Conservation (phyloP, 768 basidiomycete species). For the Hypsizygus marmoreus region DNA sequence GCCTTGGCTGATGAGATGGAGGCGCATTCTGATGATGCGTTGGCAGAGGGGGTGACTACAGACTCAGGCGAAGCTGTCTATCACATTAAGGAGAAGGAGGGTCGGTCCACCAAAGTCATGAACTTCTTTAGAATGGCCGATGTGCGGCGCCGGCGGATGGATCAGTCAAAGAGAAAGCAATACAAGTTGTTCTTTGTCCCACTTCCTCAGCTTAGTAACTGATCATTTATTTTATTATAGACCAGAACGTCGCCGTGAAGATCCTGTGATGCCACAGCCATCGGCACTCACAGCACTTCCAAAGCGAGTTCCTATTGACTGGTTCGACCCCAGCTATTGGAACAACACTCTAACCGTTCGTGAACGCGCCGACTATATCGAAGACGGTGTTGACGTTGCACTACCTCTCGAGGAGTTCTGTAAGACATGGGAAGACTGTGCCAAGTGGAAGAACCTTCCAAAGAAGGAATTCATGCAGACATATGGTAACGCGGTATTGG, state of each 20-base stretch:
- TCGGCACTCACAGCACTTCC: constrained; percentile 9
- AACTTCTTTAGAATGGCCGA: constrained; percentile 10
- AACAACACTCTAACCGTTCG: constrained; percentile 16
- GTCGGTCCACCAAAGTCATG: constrained; percentile 1
- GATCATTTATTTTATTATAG: constrained; percentile 1
- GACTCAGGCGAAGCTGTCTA: constrained; percentile 1
- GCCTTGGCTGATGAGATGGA: constrained; percentile 6
- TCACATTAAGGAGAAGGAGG: constrained; percentile 13
- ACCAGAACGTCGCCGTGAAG: constrained; percentile 3
- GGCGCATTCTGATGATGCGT: constrained; percentile 11
- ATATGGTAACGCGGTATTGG: constrained; percentile 23
- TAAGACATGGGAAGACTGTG: background rate
- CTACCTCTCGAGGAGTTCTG: constrained; percentile 13
- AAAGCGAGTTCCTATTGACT: constrained; percentile 22
- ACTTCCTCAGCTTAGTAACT: background rate
- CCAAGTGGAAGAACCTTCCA: constrained; percentile 19
- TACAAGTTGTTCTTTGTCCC: constrained; percentile 1
- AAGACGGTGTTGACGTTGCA: constrained; percentile 12
- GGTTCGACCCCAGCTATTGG: constrained; percentile 24
- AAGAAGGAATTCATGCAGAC: constrained; percentile 20
- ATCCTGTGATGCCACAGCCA: constrained; percentile 2
- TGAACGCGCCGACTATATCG: constrained; percentile 14
- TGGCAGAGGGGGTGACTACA: background rate
- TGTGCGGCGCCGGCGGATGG: constrained; percentile 1
- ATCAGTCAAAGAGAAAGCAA: background rate